phyloP scores from a whole-genome alignment of 352 stramenopile genomes.

The Phytophthora citricola region DNA sequence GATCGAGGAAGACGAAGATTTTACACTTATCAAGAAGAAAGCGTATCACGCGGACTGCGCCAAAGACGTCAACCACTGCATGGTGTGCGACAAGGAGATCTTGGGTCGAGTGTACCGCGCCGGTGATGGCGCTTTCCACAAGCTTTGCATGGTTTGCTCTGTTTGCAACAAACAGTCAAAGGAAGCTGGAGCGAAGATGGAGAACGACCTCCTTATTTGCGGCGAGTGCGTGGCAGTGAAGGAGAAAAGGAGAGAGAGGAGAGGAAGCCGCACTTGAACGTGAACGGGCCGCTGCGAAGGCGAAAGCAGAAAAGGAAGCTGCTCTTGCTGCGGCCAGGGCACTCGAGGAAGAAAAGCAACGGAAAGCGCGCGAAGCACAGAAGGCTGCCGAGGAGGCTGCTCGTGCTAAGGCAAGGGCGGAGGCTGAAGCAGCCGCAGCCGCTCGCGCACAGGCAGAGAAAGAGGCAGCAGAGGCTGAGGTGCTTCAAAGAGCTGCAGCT shows the following conservation, averaged over 20 bases:
- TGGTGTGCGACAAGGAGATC: constrained; percentile 85
- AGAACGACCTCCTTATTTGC: constrained; percentile 67
- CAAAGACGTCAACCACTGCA: constrained; percentile 70
- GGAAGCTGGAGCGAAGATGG: constrained; percentile 62
- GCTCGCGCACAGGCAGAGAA: constrained; percentile 36
- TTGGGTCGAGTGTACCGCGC: constrained; percentile 77
- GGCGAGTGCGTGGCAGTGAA: constrained; percentile 55
- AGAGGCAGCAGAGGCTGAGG: constrained; percentile 40
- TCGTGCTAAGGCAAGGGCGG: constrained; percentile 39
- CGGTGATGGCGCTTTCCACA: constrained; percentile 71
- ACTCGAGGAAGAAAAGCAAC: constrained; percentile 55
- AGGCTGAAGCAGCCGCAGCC: constrained; percentile 37
- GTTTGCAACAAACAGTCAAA: constrained; percentile 71
- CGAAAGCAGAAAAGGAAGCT: constrained; percentile 59
- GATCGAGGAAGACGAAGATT: constrained; percentile 84
- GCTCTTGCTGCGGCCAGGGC: constrained; percentile 54
- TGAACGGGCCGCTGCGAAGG: constrained; percentile 50
- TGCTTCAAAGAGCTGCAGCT: constrained; percentile 33
- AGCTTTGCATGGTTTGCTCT: constrained; percentile 82
- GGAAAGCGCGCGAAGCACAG: constrained; percentile 40
- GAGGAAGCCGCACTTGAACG: constrained; percentile 49
- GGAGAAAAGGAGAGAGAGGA: constrained; percentile 63
- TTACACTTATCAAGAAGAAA: constrained; percentile 84
- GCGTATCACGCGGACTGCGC: constrained; percentile 83
- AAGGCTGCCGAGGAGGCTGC: constrained; percentile 46